Conservation (phyloP, 257 asterid genomes). For the Solanum bulbocastanum region DNA sequence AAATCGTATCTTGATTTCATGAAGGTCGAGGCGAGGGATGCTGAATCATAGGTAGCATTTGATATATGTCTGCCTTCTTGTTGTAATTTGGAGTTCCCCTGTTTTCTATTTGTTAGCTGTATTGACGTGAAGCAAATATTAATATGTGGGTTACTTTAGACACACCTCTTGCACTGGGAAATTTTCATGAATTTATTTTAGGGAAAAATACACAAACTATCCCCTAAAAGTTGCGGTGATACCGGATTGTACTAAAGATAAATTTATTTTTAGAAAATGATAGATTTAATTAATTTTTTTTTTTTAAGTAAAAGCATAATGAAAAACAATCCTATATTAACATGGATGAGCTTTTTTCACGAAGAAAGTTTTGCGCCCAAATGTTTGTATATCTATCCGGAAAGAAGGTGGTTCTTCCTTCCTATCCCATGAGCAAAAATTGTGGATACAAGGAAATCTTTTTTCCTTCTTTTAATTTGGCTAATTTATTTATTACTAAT, state of each 20-base stretch:
- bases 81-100: background rate
- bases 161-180: no score
- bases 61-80: background rate
- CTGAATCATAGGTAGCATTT: background rate
- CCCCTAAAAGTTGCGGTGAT: background rate
- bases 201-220: background rate
- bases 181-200: background rate
- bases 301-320: no score
- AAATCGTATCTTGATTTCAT: slow-evolving; percentile 35
- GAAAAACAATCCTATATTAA: background rate
- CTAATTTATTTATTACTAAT: no score
- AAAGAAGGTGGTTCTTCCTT: background rate
- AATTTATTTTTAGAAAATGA: no score
- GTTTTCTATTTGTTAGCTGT: background rate
- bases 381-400: background rate
- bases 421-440: no score
- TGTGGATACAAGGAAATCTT: background rate
- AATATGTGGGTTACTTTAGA: no score
- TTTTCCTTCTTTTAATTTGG: no score
- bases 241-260: background rate
- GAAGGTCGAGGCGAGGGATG: slow-evolving; percentile 9
- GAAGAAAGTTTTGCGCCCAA: background rate
- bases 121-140: no score
- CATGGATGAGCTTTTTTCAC: background rate
- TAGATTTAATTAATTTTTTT: no score